Conservation (phyloP, 192 early-diverging fungal species). For the Spizellomyces punctatus region DNA sequence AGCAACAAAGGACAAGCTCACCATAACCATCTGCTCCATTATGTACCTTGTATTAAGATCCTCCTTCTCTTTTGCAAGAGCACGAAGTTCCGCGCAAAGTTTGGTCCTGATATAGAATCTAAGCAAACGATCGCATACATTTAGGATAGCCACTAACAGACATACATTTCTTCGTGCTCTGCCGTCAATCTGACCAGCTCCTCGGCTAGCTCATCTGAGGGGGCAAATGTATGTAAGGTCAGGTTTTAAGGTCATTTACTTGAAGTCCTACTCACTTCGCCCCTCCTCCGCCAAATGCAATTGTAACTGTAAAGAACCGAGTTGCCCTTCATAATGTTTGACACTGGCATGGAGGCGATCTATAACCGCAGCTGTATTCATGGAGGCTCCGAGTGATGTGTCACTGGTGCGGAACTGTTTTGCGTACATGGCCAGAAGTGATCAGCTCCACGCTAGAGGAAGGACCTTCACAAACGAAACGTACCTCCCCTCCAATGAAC, state of each 20-base stretch:
- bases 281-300: slow-evolving; percentile 61
- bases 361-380: slow-evolving; percentile 48
- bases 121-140: no score
- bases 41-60: slow-evolving; percentile 60
- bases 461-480: no score
- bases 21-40: no score
- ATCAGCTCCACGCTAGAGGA: no score
- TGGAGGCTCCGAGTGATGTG: neutral
- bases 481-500: no score
- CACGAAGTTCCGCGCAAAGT: neutral
- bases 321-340: slow-evolving; percentile 67
- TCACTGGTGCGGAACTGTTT: no score
- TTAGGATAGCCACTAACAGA: neutral
- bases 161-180: slow-evolving; percentile 67
- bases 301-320: slow-evolving; percentile 66
- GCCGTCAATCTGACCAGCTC: slow-evolving; percentile 70
- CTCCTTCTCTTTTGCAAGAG: slow-evolving; percentile 53
- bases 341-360: slow-evolving; percentile 64
- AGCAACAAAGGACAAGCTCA: no score
- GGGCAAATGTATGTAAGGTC: neutral
- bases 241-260: neutral
- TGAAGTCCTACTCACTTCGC: slow-evolving; percentile 43
- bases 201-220: slow-evolving; percentile 67
- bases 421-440: no score
- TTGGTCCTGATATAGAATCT: slow-evolving; percentile 3